Conservation (phyloP, 805 yeast genomes). For the Candida verbasci region DNA sequence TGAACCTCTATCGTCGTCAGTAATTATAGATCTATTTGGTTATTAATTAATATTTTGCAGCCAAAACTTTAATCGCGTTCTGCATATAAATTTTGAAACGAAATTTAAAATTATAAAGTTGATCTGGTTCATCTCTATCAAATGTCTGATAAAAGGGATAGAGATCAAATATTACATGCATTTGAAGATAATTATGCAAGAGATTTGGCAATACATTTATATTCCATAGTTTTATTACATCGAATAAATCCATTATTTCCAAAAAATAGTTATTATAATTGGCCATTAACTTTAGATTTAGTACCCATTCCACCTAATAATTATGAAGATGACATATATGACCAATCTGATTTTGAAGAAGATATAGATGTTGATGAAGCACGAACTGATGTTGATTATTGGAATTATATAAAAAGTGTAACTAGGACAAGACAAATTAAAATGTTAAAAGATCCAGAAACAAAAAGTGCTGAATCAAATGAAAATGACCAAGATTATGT, state of each 20-base stretch:
- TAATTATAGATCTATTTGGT: no score
- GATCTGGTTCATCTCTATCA: no score
- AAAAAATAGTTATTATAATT: slow-evolving; percentile 43
- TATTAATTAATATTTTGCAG: no score
- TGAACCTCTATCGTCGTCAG: no score
- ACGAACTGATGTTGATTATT: background rate
- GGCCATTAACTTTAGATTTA: slow-evolving; percentile 47
- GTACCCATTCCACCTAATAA: slow-evolving; percentile 35
- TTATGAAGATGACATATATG: slow-evolving; percentile 17
- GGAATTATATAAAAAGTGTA: background rate
- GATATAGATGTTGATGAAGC: slow-evolving; percentile 11
- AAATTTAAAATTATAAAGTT: no score
- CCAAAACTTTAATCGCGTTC: no score
- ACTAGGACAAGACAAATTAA: background rate
- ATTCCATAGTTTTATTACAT: slow-evolving; percentile 48
- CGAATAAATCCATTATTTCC: slow-evolving; percentile 35
- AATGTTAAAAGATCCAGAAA: background rate
- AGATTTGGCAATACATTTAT: slow-evolving; percentile 64
- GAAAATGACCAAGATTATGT: slow-evolving; percentile 6
- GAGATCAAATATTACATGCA: slow-evolving; percentile 18
- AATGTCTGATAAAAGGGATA: slow-evolving; percentile 13
- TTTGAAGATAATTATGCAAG: slow-evolving; percentile 47
- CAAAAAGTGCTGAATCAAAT: background rate
- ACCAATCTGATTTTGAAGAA: slow-evolving; percentile 4
- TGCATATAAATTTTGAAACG: background rate